Conservation (phyloP, 2,329 filamentous ascomycete genomes). For the Fusarium devonianum region DNA sequence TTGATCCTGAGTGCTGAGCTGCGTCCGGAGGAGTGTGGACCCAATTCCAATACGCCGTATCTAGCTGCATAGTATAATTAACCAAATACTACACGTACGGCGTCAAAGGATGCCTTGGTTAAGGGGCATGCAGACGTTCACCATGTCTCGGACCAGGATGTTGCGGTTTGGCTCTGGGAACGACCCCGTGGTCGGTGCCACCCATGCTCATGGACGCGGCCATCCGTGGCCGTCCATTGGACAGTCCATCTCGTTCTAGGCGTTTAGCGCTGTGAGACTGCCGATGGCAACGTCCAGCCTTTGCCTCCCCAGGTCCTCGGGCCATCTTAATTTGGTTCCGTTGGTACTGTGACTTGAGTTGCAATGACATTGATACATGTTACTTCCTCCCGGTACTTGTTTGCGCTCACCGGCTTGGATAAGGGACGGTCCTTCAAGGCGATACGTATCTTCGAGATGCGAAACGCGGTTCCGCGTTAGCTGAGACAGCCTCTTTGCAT, state of each 20-base stretch:
- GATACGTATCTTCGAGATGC: too few species aligned
- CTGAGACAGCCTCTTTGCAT: not conserved
- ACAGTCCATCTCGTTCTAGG: constrained; percentile 18
- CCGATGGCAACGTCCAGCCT: constrained; percentile 23
- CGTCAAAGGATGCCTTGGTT: constrained; percentile 37
- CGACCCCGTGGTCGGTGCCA: constrained; percentile 41
- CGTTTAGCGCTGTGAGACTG: constrained; percentile 35
- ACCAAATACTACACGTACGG: constrained; percentile 33
- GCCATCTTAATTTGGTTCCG: constrained; percentile 6
- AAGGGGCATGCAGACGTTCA: constrained; percentile 43
- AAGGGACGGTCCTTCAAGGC: too few species aligned
- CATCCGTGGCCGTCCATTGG: constrained; percentile 21
- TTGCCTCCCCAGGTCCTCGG: constrained; percentile 4
- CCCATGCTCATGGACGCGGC: constrained; percentile 30
- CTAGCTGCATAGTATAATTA: constrained; percentile 38
- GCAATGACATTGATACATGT: too few species aligned
- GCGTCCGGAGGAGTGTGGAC: too few species aligned
- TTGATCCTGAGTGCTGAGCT: too few species aligned
- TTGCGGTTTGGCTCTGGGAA: constrained; percentile 28
- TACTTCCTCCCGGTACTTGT: not conserved
- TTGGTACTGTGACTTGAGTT: too few species aligned
- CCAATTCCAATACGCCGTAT: too few species aligned
- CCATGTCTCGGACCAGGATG: constrained; percentile 37
- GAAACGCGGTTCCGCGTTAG: constrained; percentile 16
- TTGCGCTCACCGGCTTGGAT: not conserved